Evolutionary conservation across 768 basidiomycete genomes (phyloP).

Genomic region (Tulasnella sp.): DNA sequence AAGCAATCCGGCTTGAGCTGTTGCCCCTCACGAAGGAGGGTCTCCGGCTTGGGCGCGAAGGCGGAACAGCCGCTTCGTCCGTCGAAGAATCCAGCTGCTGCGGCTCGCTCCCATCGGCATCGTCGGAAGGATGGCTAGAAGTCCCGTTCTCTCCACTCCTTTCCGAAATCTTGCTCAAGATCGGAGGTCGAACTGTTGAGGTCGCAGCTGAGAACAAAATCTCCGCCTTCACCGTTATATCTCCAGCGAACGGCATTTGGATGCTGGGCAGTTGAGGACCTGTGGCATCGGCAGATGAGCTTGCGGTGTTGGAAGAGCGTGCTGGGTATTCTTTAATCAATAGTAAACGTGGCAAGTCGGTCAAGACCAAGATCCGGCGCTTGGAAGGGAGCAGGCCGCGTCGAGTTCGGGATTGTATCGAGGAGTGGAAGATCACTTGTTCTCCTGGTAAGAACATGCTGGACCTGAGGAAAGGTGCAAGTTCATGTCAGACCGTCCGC

Average conservation of each 20-base stretch:
- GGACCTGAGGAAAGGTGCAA: conserved; percentile 3
- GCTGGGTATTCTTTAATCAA: conserved; percentile 26
- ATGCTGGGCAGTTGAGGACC: background rate
- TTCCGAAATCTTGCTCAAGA: conserved; percentile 27
- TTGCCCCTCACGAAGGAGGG: background rate
- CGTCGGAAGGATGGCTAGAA: background rate
- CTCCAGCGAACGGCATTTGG: background rate
- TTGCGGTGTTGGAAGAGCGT: background rate
- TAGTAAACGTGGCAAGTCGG: conserved; percentile 26
- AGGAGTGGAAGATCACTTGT: conserved; percentile 23
- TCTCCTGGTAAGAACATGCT: conserved; percentile 21
- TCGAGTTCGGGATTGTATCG: conserved; percentile 16
- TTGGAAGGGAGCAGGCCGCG: conserved; percentile 26
- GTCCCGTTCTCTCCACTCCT: background rate
- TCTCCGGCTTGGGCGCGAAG: conserved; percentile 3
- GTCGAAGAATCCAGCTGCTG: conserved; percentile 3
- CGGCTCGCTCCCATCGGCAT: conserved; percentile 7
- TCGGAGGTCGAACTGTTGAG: conserved; percentile 11
- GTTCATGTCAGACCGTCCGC: background rate
- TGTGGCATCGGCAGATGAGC: background rate
- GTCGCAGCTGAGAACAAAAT: conserved; percentile 20
- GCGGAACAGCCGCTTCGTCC: background rate
- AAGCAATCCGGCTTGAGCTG: background rate
- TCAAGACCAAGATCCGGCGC: conserved; percentile 27
- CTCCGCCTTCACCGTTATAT: conserved; percentile 21